phyloP scores from a whole-genome alignment of 768 basidiomycete genomes.

The Leccinum incarnatum region DNA sequence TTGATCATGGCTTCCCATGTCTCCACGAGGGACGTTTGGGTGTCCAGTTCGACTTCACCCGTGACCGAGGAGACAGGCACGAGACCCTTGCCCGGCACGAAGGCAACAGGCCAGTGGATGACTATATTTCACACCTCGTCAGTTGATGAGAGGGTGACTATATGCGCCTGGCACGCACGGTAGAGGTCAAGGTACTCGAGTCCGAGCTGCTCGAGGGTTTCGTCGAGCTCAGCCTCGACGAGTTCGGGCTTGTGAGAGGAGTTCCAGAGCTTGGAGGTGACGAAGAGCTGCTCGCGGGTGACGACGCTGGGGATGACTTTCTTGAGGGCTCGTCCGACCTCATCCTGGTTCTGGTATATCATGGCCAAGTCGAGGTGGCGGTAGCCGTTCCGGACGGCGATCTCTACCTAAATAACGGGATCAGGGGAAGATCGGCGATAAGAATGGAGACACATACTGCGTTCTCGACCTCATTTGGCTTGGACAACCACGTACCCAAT shows the following conservation, averaged over 20 bases:
- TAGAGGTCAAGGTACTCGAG: slow-evolving; percentile 80
- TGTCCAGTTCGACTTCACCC: slow-evolving; percentile 55
- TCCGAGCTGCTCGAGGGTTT: slow-evolving; percentile 70
- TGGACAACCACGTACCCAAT: slow-evolving; percentile 78
- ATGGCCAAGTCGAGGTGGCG: slow-evolving; percentile 83
- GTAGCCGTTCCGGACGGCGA: slow-evolving; percentile 73
- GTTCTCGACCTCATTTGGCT: slow-evolving; percentile 71
- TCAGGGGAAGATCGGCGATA: slow-evolving; percentile 1
- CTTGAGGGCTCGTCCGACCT: slow-evolving; percentile 71
- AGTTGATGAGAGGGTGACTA: neutral
- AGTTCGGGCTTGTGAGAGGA: slow-evolving; percentile 59
- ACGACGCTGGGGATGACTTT: slow-evolving; percentile 77
- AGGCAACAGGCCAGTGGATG: slow-evolving; percentile 79
- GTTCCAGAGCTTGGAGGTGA: slow-evolving; percentile 86
- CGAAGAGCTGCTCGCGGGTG: slow-evolving; percentile 76
- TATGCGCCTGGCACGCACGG: slow-evolving; percentile 40
- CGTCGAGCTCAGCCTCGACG: slow-evolving; percentile 73
- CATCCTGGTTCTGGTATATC: slow-evolving; percentile 78
- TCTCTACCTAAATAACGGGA: slow-evolving; percentile 54
- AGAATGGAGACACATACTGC: slow-evolving; percentile 44
- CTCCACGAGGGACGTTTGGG: slow-evolving; percentile 59
- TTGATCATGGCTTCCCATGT: slow-evolving; percentile 82
- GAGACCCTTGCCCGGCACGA: slow-evolving; percentile 54
- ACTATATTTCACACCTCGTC: slow-evolving; percentile 38
- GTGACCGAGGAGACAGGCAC: slow-evolving; percentile 46